Evolutionary conservation across 768 basidiomycete genomes (phyloP).

Genomic region (Kwoniella pini): DNA sequence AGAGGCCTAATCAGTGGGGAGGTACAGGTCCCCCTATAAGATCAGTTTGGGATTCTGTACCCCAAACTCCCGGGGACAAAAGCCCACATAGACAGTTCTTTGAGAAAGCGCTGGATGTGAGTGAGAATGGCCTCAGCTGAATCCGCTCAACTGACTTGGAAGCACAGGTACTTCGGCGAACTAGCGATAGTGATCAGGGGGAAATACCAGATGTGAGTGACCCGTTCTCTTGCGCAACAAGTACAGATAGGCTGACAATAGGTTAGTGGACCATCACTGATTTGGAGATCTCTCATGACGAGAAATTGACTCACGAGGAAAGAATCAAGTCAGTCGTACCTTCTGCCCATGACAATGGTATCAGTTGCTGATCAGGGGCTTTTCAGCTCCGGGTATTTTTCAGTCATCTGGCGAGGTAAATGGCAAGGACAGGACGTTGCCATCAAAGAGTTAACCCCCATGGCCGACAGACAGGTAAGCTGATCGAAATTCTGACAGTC

Average conservation of each 20-base stretch:
- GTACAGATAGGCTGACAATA: conserved; percentile 70
- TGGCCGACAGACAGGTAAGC: conserved; percentile 26
- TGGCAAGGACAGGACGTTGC: conserved; percentile 64
- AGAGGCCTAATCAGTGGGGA: not conserved
- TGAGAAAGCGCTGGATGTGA: conserved; percentile 39
- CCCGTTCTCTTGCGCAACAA: too few relatives aligned
- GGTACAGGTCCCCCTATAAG: not conserved
- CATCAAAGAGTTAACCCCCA: conserved; percentile 58
- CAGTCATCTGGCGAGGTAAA: conserved; percentile 72
- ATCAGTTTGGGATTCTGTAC: conserved; percentile 3
- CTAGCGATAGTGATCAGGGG: conserved; percentile 20
- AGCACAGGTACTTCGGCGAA: conserved; percentile 31
- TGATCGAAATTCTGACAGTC: conserved; percentile 38
- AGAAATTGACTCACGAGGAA: conserved; percentile 65
- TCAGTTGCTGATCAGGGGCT: not conserved
- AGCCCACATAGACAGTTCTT: conserved; percentile 29
- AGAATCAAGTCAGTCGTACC: conserved; percentile 59
- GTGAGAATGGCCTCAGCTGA: not conserved
- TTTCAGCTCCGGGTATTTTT: conserved; percentile 67
- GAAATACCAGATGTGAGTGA: conserved; percentile 42
- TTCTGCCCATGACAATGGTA: not conserved
- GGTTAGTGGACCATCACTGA: conserved; percentile 57
- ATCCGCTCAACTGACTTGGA: not conserved
- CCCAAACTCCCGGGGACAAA: conserved; percentile 2
- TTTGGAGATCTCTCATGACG: conserved; percentile 73